A percentile compares a stretch with the other conserved stretches of the same genome.
Evolutionary conservation across 1,139 yeast genomes (phyloP).

Genomic region (Debaryomycetaceae sp.): DNA sequence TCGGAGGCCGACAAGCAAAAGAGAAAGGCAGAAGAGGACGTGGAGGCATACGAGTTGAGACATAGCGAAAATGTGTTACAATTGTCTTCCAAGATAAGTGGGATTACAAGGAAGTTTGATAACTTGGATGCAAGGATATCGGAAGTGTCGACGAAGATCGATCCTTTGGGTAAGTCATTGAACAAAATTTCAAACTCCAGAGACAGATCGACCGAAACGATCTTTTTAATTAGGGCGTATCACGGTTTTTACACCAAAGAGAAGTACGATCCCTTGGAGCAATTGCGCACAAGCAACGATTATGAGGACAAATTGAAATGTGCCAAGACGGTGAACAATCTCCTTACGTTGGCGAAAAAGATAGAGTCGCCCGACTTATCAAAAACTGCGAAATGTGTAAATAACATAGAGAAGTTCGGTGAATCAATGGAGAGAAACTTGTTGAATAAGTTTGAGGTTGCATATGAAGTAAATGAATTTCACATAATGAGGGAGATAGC

Average conservation of each 20-base stretch:
- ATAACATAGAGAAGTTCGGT: constrained; percentile 65
- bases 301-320: constrained; percentile 59
- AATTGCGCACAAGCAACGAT: constrained; percentile 38
- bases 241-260: constrained; percentile 66
- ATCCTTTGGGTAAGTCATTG: constrained; percentile 71
- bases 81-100: constrained; percentile 49
- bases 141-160: constrained; percentile 58
- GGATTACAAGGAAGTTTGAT: constrained; percentile 46
- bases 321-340: constrained; percentile 65
- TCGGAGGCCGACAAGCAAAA: constrained; percentile 52
- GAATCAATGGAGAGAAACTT: constrained; percentile 71
- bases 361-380: constrained; percentile 51
- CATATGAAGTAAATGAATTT: constrained; percentile 56
- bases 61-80: constrained; percentile 68
- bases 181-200: constrained; percentile 74
- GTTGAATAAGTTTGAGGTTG: constrained; percentile 55
- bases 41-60: constrained; percentile 57
- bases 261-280: constrained; percentile 60
- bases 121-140: constrained; percentile 59
- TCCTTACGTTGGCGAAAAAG: constrained; percentile 62
- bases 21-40: constrained; percentile 50
- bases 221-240: constrained; percentile 73
- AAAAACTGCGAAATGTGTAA: constrained; percentile 49
- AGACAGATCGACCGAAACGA: constrained; percentile 71
- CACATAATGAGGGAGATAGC: constrained; percentile 79